A percentile compares a stretch with the other conserved stretches of the same genome.
Evolutionary conservation across 148 eudicot genomes (phyloP).

Genomic region (Rheum nobile): DNA sequence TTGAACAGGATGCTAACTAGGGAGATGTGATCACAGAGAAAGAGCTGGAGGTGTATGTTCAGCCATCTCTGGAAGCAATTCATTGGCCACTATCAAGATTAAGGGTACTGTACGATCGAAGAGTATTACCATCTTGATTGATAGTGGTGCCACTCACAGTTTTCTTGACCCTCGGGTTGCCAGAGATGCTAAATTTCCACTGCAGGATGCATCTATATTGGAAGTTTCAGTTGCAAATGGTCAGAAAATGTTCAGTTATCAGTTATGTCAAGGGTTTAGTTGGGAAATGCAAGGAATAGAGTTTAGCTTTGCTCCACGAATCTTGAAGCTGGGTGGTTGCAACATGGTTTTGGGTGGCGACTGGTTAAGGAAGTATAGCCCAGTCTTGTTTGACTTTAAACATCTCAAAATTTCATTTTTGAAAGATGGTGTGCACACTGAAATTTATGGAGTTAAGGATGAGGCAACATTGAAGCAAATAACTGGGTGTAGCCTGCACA

Average conservation of each 20-base stretch:
- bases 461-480: too few relatives aligned
- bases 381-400: too few relatives aligned
- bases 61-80: not conserved
- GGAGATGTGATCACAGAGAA: not conserved
- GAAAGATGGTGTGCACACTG: too few relatives aligned
- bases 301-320: not conserved
- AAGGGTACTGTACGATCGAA: not conserved
- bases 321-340: not conserved
- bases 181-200: not conserved
- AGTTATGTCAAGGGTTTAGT: not conserved
- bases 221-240: not conserved
- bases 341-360: too few relatives aligned
- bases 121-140: not conserved
- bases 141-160: not conserved
- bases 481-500: too few relatives aligned
- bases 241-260: not conserved
- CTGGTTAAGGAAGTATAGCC: too few relatives aligned
- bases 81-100: not conserved
- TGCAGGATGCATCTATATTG: not conserved
- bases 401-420: too few relatives aligned
- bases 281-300: too few relatives aligned
- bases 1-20: not conserved
- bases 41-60: not conserved
- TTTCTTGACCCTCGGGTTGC: not conserved
- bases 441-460: too few relatives aligned